phyloP scores from a whole-genome alignment of 306 rosid genomes.

The Quercus parvula region DNA sequence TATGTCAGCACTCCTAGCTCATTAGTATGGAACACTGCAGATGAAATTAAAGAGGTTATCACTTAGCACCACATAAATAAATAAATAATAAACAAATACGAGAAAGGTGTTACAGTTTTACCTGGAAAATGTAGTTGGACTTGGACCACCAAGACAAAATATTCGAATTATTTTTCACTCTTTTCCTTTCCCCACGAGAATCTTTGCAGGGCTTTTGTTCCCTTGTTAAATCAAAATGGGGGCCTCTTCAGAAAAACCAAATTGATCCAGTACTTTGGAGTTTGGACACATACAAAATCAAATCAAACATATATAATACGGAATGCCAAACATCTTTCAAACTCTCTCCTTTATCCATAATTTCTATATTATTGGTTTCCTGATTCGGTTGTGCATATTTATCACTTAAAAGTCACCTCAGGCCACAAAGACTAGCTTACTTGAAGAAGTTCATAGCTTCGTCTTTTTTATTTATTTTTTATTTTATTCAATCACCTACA shows the following conservation, averaged over 20 bases:
- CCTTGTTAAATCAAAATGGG: constrained; percentile 28
- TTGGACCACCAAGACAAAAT: constrained; percentile 41
- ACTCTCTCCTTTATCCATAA: constrained; percentile 25
- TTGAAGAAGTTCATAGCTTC: too few species aligned
- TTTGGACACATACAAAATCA: constrained; percentile 26
- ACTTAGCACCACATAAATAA: neutral
- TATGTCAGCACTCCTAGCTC: too few species aligned
- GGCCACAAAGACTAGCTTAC: constrained; percentile 27
- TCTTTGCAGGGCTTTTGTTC: constrained; percentile 57
- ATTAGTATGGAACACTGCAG: too few species aligned
- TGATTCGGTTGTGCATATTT: constrained; percentile 41
- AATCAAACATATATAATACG: constrained; percentile 15
- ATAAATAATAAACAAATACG: neutral
- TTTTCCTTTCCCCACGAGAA: constrained; percentile 31
- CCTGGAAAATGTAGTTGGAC: constrained; percentile 49
- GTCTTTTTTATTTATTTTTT: neutral
- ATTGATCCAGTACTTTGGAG: constrained; percentile 17
- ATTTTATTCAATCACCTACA: constrained; percentile 18
- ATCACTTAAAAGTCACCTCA: constrained; percentile 29
- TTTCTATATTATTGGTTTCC: constrained; percentile 48
- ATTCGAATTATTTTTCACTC: constrained; percentile 22
- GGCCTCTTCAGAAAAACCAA: constrained; percentile 27
- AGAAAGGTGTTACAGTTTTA: constrained; percentile 32
- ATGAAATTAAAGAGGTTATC: too few species aligned
- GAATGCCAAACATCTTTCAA: constrained; percentile 32